phyloP scores from a whole-genome alignment of 495 filamentous ascomycete species.

The Penicillium goetzii region DNA sequence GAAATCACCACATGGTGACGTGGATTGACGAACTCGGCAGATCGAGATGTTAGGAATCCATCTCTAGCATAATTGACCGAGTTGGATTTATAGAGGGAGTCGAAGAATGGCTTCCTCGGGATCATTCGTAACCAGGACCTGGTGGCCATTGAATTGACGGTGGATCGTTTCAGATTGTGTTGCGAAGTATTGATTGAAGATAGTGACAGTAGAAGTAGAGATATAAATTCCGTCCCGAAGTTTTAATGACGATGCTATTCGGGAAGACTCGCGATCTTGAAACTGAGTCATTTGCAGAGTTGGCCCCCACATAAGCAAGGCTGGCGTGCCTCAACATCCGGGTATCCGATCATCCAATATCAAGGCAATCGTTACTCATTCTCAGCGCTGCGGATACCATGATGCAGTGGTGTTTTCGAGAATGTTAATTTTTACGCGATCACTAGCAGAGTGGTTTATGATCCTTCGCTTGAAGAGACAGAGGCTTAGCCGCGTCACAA shows the following conservation, averaged over 20 bases:
- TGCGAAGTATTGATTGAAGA: too few relatives aligned
- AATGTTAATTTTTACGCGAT: not conserved
- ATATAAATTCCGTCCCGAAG: not conserved
- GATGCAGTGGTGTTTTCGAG: not conserved
- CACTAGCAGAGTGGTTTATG: not conserved
- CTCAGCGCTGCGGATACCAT: too few relatives aligned
- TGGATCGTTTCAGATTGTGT: not conserved
- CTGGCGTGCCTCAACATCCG: not conserved
- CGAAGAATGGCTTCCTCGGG: conserved; percentile 3
- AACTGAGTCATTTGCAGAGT: conserved; percentile 2
- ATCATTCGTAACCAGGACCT: conserved; percentile 1
- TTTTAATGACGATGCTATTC: not conserved
- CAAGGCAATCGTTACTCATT: not conserved
- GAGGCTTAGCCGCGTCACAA: not conserved
- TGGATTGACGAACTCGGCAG: conserved; percentile 23
- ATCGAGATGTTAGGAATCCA: conserved; percentile 20
- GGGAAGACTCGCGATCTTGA: not conserved
- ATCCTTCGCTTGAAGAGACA: not conserved
- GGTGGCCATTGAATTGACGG: not conserved
- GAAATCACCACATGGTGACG: conserved; percentile 18
- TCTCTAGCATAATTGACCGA: not conserved
- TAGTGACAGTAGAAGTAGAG: not conserved
- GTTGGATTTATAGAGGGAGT: conserved; percentile 3
- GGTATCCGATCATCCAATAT: not conserved
- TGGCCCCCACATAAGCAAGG: conserved; percentile 1